These are phyloP conservation scores for Metarhizium guizhouense DNA, from an alignment of 2,329 filamentous ascomycete species.

Conservation along the genomic window DNA sequence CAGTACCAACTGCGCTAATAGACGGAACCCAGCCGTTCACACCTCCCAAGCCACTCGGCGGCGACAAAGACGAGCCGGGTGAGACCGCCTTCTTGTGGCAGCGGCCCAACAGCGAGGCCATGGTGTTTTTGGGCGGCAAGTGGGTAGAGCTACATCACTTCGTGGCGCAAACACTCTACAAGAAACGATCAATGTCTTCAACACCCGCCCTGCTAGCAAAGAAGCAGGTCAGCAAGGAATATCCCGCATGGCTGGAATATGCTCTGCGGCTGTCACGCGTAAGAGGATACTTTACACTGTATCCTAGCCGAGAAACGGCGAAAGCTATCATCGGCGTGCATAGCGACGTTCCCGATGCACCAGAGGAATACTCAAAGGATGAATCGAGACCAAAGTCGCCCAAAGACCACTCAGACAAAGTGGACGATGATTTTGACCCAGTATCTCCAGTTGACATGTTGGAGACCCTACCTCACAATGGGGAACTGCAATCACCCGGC, in stretches of 20 bases:
- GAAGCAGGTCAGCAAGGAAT: slow-evolving; percentile 57
- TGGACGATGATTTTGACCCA: slow-evolving; percentile 29
- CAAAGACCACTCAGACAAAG: slow-evolving; percentile 19
- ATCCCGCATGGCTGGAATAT: slow-evolving; percentile 72
- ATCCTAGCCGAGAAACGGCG: slow-evolving; percentile 54
- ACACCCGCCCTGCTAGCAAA: slow-evolving; percentile 32
- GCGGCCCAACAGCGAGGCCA: slow-evolving; percentile 71
- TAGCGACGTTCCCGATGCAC: slow-evolving; percentile 60
- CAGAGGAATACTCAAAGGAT: slow-evolving; percentile 54
- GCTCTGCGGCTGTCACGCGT: slow-evolving; percentile 66
- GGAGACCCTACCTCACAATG: slow-evolving; percentile 35
- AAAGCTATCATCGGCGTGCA: slow-evolving; percentile 63
- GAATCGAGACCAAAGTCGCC: slow-evolving; percentile 9
- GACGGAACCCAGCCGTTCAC: slow-evolving; percentile 50
- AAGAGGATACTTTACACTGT: slow-evolving; percentile 70
- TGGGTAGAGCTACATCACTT: slow-evolving; percentile 84
- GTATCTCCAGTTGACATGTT: slow-evolving; percentile 36
- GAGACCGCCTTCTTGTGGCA: slow-evolving; percentile 71
- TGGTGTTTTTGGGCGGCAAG: slow-evolving; percentile 73
- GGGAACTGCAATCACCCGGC: slow-evolving; percentile 32
- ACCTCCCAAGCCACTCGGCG: slow-evolving; percentile 25
- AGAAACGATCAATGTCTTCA: slow-evolving; percentile 24
- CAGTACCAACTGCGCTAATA: slow-evolving; percentile 56
- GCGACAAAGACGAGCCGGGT: slow-evolving; percentile 15
- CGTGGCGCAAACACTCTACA: slow-evolving; percentile 52